These are phyloP conservation scores for Tricholoma sp. DNA, from an alignment of 768 basidiomycete genomes.

Conservation along the genomic window DNA sequence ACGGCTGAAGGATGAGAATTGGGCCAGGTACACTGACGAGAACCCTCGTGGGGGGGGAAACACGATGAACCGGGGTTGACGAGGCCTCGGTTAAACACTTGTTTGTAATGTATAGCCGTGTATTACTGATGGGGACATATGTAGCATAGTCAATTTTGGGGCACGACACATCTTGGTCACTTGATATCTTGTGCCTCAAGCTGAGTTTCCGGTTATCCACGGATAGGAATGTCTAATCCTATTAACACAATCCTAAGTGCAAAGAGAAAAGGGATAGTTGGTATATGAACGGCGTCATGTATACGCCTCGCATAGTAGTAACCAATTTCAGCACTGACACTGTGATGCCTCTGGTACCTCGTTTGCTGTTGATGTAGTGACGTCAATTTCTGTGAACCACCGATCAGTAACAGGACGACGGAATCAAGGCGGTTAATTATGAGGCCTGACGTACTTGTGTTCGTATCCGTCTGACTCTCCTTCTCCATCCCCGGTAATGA, in stretches of 20 bases:
- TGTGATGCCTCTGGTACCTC: constrained; percentile 83
- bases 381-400: constrained; percentile 74
- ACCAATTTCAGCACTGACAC: constrained; percentile 63
- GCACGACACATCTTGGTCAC: background rate
- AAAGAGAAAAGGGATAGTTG: constrained; percentile 4
- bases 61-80: constrained; percentile 88
- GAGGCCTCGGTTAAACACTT: constrained; percentile 6
- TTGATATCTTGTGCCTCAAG: background rate
- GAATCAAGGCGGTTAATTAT: background rate
- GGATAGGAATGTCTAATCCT: constrained; percentile 10
- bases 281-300: constrained; percentile 13
- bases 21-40: constrained; percentile 83
- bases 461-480: constrained; percentile 56
- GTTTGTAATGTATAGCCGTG: background rate
- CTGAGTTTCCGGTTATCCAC: background rate
- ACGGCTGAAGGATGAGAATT: constrained; percentile 82
- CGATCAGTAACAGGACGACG: constrained; percentile 2
- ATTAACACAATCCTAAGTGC: constrained; percentile 14
- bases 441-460: constrained; percentile 38
- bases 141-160: background rate
- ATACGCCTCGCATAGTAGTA: constrained; percentile 8
- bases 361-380: constrained; percentile 62
- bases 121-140: background rate
- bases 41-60: constrained; percentile 94
- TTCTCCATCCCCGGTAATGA: constrained; percentile 96